Percentiles rank a stretch among this genome's conserved stretches.
Conservation (phyloP, 139 green algal species). For the Chlorella ohadii region DNA sequence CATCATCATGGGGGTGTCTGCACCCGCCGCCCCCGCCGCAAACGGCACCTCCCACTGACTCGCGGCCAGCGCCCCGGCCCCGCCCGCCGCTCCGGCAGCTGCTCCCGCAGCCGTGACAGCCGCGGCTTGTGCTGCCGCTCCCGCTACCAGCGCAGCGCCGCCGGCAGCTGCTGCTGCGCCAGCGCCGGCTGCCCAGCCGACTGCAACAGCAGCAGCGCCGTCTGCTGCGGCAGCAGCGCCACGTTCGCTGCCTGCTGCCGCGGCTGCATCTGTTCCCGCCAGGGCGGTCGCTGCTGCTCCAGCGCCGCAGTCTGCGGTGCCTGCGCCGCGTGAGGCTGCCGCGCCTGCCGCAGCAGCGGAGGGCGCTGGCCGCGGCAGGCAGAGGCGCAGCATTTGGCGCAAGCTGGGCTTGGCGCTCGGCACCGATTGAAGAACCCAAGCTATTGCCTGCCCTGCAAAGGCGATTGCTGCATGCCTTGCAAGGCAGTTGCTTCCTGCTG, state of each 20-base stretch:
- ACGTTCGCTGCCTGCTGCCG: neutral
- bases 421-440: too few species aligned
- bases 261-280: neutral
- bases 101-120: neutral
- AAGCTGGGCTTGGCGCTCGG: neutral
- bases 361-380: neutral
- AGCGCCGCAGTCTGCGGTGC: neutral
- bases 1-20: slow-evolving; percentile 18
- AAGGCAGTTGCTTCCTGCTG: too few species aligned
- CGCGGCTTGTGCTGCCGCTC: neutral
- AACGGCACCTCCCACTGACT: slow-evolving; percentile 29
- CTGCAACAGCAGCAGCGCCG: neutral
- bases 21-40: too few species aligned
- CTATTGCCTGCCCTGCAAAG: too few species aligned
- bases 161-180: neutral
- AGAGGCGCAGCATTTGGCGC: slow-evolving; percentile 15
- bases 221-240: neutral
- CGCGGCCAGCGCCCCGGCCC: neutral
- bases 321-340: neutral
- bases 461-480: too few species aligned
- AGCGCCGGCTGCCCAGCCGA: neutral
- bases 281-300: neutral
- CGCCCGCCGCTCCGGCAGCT: neutral
- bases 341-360: neutral
- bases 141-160: too few species aligned